Base-by-base conservation (phyloP, 2,329 filamentous ascomycete genomes). In the Amphichorda felina region DNA sequence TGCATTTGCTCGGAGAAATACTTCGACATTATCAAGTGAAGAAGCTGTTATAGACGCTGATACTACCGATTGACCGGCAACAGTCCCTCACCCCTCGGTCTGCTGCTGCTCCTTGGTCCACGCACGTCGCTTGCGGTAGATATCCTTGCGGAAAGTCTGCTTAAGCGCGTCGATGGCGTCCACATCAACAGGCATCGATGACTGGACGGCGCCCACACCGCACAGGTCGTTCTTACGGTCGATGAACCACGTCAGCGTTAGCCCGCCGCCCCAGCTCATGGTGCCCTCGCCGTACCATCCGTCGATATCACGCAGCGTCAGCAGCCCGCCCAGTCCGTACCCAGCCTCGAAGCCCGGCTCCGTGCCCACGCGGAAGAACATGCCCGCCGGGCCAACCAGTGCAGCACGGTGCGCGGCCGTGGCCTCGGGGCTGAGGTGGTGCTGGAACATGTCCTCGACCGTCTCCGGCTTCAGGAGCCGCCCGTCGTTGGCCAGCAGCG, bases 401-500 rank as follows among this genome's bases (percentile, higher is more conserved):
- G 48, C 52, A 4, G 43, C 48, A 31, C 52, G 37, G 10, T 55
- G 49, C 0, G 41, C 45, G 2, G 39, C 42, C 0, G 46, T 40
- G 1, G 55, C 49, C 34, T 55, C 48, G 3, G 40, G 45, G 9
- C 28, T 50, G 0, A 75, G 57, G 30, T 68, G 68, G 0, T 68
- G 56, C 36, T 51, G 44, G 42, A 72, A 72, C 50, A 75, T 58
- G 30, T 54, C 43, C 1, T 61, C 53, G 0, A 64, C 55, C 0
- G 59, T 67, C 4, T 48, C 48, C 0, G 53, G 50, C 15, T 49
- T 55, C 6, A 75, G 55, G 0, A 75, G 42, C 29, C 57, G 63
- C 4, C 60, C 63, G 35, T 74, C 68, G 31, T 72, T 61, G 2
- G 50, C 47, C 0, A 72, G 52, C 2, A 75, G 45, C 2, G 65